phyloP scores from a whole-genome alignment of 331 rosid genomes.

The Quercus lobata region DNA sequence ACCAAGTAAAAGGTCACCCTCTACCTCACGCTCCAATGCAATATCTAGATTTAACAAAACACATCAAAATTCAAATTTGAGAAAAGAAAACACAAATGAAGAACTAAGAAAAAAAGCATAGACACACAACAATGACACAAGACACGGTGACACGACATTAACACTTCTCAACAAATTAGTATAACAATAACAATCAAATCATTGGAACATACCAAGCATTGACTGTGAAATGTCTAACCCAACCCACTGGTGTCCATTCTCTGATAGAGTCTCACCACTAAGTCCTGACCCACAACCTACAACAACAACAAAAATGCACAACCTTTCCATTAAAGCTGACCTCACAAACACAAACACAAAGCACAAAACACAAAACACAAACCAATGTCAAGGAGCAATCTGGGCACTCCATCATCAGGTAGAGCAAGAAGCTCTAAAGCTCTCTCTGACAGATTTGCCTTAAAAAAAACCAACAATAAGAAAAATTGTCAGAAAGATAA shows the following conservation, averaged over 20 bases:
- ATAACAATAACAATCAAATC: too few relatives aligned
- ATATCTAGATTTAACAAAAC: constrained; percentile 40
- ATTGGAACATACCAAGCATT: constrained; percentile 67
- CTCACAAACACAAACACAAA: background rate
- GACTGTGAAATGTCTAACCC: constrained; percentile 89
- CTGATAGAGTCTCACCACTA: constrained; percentile 82
- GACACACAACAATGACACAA: too few relatives aligned
- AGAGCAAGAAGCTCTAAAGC: constrained; percentile 83
- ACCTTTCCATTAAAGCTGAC: too few relatives aligned
- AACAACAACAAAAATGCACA: too few relatives aligned
- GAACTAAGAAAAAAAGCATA: too few relatives aligned
- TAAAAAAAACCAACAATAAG: background rate
- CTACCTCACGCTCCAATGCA: constrained; percentile 84
- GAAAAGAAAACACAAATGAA: background rate
- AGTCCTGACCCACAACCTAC: constrained; percentile 97
- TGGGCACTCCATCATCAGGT: constrained; percentile 80
- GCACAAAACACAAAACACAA: background rate
- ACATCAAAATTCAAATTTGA: background rate
- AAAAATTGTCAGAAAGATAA: background rate
- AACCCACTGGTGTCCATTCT: constrained; percentile 86
- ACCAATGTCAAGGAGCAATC: constrained; percentile 89
- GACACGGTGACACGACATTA: too few relatives aligned
- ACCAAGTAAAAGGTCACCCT: constrained; percentile 84
- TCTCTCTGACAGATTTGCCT: constrained; percentile 66
- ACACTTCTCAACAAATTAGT: background rate